phyloP scores from a whole-genome alignment of 768 basidiomycete genomes.

The Trametes cinnabarina region DNA sequence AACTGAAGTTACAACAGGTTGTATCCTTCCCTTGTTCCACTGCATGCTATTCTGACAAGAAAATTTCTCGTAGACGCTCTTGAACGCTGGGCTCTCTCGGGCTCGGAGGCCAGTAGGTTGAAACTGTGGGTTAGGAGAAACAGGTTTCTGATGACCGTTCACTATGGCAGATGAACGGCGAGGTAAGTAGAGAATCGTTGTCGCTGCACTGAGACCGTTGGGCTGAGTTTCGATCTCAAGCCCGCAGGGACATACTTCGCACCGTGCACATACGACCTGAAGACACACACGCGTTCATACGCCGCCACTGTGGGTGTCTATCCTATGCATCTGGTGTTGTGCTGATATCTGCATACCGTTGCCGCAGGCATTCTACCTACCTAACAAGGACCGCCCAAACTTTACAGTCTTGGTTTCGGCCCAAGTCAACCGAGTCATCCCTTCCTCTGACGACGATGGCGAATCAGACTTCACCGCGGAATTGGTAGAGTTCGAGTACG shows the following conservation, averaged over 20 bases:
- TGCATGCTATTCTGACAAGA: too few relatives aligned
- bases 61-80: slow-evolving; percentile 13
- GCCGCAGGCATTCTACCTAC: slow-evolving; percentile 24
- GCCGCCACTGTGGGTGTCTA: slow-evolving; percentile 29
- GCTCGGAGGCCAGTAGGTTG: slow-evolving; percentile 20
- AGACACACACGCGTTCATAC: slow-evolving; percentile 21
- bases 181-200: slow-evolving; percentile 15
- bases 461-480: slow-evolving; percentile 40
- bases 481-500: slow-evolving; percentile 45
- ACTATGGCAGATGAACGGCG: slow-evolving; percentile 18
- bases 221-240: too few relatives aligned
- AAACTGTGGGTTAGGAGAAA: too few relatives aligned
- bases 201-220: too few relatives aligned
- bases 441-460: slow-evolving; percentile 3
- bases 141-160: background rate
- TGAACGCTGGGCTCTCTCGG: slow-evolving; percentile 17
- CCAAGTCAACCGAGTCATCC: slow-evolving; percentile 29
- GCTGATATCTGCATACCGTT: background rate
- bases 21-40: too few relatives aligned
- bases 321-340: too few relatives aligned
- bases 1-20: slow-evolving; percentile 19
- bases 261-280: slow-evolving; percentile 19
- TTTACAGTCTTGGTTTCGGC: slow-evolving; percentile 30
- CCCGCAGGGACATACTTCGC: slow-evolving; percentile 17
- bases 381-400: slow-evolving; percentile 30